Evolutionary conservation across 2,329 filamentous ascomycete species (phyloP).

Genomic region (Nemania sp.): DNA sequence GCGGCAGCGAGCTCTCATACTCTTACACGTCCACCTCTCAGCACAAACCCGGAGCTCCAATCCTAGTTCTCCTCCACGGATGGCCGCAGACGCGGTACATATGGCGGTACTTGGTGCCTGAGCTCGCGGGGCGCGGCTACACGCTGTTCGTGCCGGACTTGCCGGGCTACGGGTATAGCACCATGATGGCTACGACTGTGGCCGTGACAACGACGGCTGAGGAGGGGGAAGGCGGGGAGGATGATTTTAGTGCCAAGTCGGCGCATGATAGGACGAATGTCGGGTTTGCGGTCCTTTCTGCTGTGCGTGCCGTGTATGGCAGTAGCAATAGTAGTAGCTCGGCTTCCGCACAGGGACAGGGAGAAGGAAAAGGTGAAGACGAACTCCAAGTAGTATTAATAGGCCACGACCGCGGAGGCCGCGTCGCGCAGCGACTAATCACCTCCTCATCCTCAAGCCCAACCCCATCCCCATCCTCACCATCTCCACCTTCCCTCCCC

Average conservation of each 20-base stretch:
- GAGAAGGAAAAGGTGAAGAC: not conserved
- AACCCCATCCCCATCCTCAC: too few relatives aligned
- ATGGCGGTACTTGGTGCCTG: slow-evolving; percentile 24
- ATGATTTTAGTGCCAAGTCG: slow-evolving; percentile 11
- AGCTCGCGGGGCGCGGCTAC: slow-evolving; percentile 14
- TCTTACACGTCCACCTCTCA: slow-evolving; percentile 19
- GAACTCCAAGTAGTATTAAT: slow-evolving; percentile 20
- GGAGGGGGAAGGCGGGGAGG: slow-evolving; percentile 17
- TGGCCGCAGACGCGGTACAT: slow-evolving; percentile 26
- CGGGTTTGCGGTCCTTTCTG: slow-evolving; percentile 15
- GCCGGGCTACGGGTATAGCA: slow-evolving; percentile 25
- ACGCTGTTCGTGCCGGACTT: slow-evolving; percentile 25
- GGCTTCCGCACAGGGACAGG: too few relatives aligned
- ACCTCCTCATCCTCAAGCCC: slow-evolving; percentile 9
- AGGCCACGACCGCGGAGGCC: slow-evolving; percentile 22
- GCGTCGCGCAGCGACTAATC: slow-evolving; percentile 19
- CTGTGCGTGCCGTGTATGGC: slow-evolving; percentile 20
- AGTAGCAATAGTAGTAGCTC: not conserved
- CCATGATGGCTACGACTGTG: slow-evolving; percentile 9
- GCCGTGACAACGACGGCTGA: not conserved
- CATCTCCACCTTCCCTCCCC: too few relatives aligned
- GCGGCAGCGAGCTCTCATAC: slow-evolving; percentile 19
- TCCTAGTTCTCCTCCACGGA: slow-evolving; percentile 28
- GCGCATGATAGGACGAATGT: slow-evolving; percentile 20
- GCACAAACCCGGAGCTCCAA: slow-evolving; percentile 12